phyloP scores from a whole-genome alignment of 2,329 filamentous ascomycete species.

The Fusarium ambrosium region DNA sequence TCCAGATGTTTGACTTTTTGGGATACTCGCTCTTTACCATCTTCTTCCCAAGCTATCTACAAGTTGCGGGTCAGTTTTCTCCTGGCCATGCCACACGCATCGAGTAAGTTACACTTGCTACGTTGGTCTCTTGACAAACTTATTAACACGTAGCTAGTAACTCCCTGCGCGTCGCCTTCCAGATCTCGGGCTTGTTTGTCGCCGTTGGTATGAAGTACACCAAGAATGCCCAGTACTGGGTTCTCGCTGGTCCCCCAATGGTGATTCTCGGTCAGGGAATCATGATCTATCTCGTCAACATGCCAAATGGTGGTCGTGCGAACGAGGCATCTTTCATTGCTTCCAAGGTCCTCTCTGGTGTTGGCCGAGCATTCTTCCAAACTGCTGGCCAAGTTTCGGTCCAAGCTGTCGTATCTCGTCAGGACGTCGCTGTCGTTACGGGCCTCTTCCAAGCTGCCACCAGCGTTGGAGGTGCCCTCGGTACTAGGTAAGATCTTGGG shows the following conservation, averaged over 20 bases:
- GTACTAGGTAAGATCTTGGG: conserved; percentile 39
- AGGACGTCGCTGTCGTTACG: conserved; percentile 53
- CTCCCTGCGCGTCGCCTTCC: background rate
- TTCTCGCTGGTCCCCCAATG: background rate
- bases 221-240: background rate
- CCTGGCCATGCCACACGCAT: conserved; percentile 53
- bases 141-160: background rate
- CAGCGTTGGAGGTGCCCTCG: conserved; percentile 47
- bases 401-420: conserved; percentile 48
- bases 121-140: background rate
- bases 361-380: background rate
- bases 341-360: background rate
- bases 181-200: background rate
- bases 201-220: background rate
- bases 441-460: conserved; percentile 51
- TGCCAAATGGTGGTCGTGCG: background rate
- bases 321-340: background rate
- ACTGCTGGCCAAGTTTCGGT: background rate
- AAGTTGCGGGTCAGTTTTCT: conserved; percentile 51
- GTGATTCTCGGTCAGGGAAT: background rate
- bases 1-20: conserved; percentile 49
- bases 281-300: background rate
- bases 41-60: conserved; percentile 55
- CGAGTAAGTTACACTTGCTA: conserved; percentile 35
- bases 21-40: conserved; percentile 48